Percentiles rank a stretch among this genome's conserved stretches.
These are phyloP conservation scores for Sclerotinia spermophila DNA, from an alignment of 2,329 filamentous ascomycete genomes.

Conservation along the genomic window DNA sequence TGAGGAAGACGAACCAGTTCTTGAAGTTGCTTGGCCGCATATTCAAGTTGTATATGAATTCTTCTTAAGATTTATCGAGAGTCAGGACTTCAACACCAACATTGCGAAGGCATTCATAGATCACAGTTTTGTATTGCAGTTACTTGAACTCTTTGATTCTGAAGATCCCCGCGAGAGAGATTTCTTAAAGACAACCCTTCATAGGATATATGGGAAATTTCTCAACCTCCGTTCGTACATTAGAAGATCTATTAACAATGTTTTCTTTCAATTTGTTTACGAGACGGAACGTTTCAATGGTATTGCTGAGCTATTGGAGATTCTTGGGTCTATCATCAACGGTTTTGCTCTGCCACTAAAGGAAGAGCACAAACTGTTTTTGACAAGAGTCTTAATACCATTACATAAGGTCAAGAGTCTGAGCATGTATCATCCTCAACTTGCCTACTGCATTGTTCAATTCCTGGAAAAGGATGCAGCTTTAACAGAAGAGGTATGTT, in stretches of 20 bases:
- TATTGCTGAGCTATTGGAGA: slow-evolving; percentile 93
- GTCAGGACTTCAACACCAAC: slow-evolving; percentile 99
- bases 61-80: slow-evolving; percentile 97
- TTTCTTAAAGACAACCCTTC: slow-evolving; percentile 95
- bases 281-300: slow-evolving; percentile 98
- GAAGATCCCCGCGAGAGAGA: slow-evolving; percentile 95
- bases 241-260: slow-evolving; percentile 97
- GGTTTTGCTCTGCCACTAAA: slow-evolving; percentile 95
- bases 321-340: slow-evolving; percentile 97
- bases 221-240: slow-evolving; percentile 97
- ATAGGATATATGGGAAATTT: slow-evolving; percentile 98
- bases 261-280: slow-evolving; percentile 99
- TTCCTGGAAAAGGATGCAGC: slow-evolving; percentile 97
- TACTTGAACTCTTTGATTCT: slow-evolving; percentile 97
- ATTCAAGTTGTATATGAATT: slow-evolving; percentile 99
- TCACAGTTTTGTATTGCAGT: slow-evolving; percentile 91
- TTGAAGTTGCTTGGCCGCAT: slow-evolving; percentile 98
- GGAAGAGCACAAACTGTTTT: slow-evolving; percentile 97
- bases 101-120: slow-evolving; percentile 99
- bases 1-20: slow-evolving; percentile 94
- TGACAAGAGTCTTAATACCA: slow-evolving; percentile 87
- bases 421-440: slow-evolving; percentile 99
- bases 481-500: slow-evolving; percentile 84
- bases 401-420: slow-evolving; percentile 98
- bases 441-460: slow-evolving; percentile 98